Percentiles rank a stretch among this genome's conserved stretches.
These are phyloP conservation scores for Saitozyma sp. DNA, from an alignment of 768 basidiomycete species.

Conservation along the genomic window DNA sequence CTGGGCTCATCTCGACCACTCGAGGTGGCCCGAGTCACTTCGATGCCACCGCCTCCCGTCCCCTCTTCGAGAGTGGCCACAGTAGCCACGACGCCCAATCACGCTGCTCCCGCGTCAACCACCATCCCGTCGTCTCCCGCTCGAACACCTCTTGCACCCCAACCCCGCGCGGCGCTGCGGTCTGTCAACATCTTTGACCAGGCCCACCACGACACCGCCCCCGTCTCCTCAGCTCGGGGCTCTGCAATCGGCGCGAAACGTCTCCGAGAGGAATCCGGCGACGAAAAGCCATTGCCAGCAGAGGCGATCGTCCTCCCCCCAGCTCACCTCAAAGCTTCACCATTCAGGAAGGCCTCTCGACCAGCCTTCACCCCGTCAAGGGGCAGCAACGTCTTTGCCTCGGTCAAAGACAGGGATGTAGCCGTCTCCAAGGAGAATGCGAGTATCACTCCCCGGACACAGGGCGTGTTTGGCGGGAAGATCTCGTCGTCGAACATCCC, in stretches of 20 bases:
- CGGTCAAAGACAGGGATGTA: no score
- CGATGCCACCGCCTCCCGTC: conserved; percentile 5
- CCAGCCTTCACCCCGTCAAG: no score
- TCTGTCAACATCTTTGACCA: neutral
- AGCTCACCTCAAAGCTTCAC: neutral
- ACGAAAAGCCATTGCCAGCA: conserved; percentile 8
- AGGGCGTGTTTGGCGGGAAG: no score
- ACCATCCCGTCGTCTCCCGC: neutral
- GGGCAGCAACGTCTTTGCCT: no score
- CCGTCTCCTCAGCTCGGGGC: conserved; percentile 1
- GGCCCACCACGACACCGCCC: conserved; percentile 7
- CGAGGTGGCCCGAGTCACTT: neutral
- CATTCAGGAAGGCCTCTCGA: no score
- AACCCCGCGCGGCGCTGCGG: no score
- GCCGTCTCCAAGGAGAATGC: no score
- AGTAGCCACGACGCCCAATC: neutral
- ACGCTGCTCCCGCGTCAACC: neutral
- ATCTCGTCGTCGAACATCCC: no score
- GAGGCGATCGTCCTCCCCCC: conserved; percentile 25
- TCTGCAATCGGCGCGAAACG: conserved; percentile 16
- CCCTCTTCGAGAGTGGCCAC: neutral
- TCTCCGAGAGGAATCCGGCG: conserved; percentile 15
- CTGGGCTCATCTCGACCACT: neutral
- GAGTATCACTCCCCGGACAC: no score
- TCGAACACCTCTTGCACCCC: no score